A percentile compares a stretch with the other conserved stretches of the same genome.
These are phyloP conservation scores for Myochromella boudieri DNA, from an alignment of 768 basidiomycete genomes.

Conservation along the genomic window DNA sequence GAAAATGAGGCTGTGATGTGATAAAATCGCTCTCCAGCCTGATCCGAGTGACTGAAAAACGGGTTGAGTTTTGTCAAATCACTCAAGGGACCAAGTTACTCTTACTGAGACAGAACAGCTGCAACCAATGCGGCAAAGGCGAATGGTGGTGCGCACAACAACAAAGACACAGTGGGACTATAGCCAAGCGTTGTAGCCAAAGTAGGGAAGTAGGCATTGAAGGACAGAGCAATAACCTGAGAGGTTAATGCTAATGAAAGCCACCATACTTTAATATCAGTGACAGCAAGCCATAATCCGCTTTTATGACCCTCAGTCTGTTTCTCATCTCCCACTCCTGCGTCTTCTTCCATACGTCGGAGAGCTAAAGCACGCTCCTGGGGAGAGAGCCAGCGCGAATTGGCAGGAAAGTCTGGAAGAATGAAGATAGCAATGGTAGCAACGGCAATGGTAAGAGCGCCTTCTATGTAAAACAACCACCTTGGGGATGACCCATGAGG, in stretches of 20 bases:
- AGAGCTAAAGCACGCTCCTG: conserved; percentile 57
- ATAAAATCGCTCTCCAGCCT: conserved; percentile 64
- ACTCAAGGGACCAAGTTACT: not conserved
- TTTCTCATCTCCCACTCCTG: conserved; percentile 24
- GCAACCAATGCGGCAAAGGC: conserved; percentile 58
- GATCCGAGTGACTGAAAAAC: conserved; percentile 66
- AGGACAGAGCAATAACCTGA: conserved; percentile 58
- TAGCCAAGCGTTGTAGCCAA: conserved; percentile 69
- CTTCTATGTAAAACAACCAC: conserved; percentile 76
- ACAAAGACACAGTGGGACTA: conserved; percentile 59
- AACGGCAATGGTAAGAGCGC: conserved; percentile 50
- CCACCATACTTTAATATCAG: conserved; percentile 77
- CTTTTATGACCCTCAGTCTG: conserved; percentile 25
- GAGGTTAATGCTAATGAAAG: conserved; percentile 33
- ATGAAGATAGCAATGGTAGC: conserved; percentile 57
- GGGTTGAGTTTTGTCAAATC: no score
- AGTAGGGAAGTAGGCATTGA: conserved; percentile 75
- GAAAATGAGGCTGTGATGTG: conserved; percentile 56
- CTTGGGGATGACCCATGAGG: conserved; percentile 24
- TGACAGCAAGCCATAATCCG: conserved; percentile 59
- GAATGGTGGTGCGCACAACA: conserved; percentile 62
- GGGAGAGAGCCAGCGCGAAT: conserved; percentile 53
- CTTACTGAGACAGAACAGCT: conserved; percentile 51
- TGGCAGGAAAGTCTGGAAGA: conserved; percentile 74
- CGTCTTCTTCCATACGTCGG: conserved; percentile 63